Base-by-base conservation (phyloP, 208 protist species). In the Leishmania amazonensis region DNA sequence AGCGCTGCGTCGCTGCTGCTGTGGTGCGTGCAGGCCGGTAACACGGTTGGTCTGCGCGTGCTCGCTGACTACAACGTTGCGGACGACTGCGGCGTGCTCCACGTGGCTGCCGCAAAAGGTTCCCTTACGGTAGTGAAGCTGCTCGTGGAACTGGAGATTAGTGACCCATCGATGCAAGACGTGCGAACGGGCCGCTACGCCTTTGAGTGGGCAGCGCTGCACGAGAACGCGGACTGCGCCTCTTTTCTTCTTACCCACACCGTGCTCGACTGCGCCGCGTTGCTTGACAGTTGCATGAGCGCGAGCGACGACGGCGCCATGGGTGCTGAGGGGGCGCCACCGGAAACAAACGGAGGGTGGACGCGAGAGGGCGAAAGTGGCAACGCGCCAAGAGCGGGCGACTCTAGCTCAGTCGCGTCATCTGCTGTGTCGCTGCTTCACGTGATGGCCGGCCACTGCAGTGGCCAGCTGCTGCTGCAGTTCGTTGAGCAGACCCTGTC, bases 1-100 rank as follows among this genome's bases (percentile, higher is more conserved):
- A 67, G 31, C 54, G 77, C 78, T 1, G 42, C 42, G 31, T 82
- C 85, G 74, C 80, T 91, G 76, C 78, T 97, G 65, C 82, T 77
- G 64, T 97, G 94, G 94, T 97, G 94, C 72, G 91, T 89, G 19
- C 77, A 87, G 67, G 83, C 87, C 17, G 85, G 88, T 73, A 91
- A 96, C 84, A 87, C 85, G 1, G 88, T 96, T 1, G 94, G 94
- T 3, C 81, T 97, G 47, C 92, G 92, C 35, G 91, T 92, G 42
- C 81, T 97, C 60, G 94, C 88, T 19, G 91, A 97, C 78, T 86
- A 94, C 78, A 95, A 95, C 84, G 83, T 94, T 38, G 75, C 86
- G 13, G 94, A 97, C 78, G 88, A 92, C 79, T 91, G 94, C 81
- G 70, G 68, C 35, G 94, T 87, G 19, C 83, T 97, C 42, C 88